Evolutionary conservation across 306 rosid genomes (phyloP), one percentile per base, ranked within the genome.

Genomic region (Geum urbanum): DNA sequence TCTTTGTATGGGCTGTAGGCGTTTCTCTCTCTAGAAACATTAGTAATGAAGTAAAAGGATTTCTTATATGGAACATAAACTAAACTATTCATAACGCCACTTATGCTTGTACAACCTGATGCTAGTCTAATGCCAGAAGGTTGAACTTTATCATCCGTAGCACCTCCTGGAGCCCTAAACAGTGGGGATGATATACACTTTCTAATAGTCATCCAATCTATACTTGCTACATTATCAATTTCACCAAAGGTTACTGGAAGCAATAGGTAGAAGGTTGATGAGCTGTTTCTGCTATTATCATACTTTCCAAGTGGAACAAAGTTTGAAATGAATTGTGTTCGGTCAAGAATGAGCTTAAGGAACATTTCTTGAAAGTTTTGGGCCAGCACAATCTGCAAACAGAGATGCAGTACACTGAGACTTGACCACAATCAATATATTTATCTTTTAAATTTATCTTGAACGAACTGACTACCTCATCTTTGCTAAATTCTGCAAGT

Each of bases 361-460:
- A 81, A 90, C 96, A 90, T 90, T 82, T 90, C 95, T 81, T 94
- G 98, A 82, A 94, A 90, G n/a, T 75, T 74, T 73, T 88, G 84
- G 24, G 98, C 96, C 82, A 82, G 80, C 78, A 59, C 71, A 66
- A 90, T 88, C 98, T 94, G 90, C 73, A 80, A 66, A 81, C 5
- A 71, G n/a, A 27, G 49, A 47, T 46, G 10, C 47, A 32, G 37
- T 18, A 47, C 3, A 1, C 14, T 43, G 65, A 69, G 35, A 74
- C 20, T 16, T 57, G 55, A 56, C 66, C 61, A 14, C 51, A 27
- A 55, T 50, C 50, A 67, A 44, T 22, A 45, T 22, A 47, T 47
- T 47, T 47, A 43, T 43, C 46, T 43, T 43, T 43, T 7, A 43
- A 39, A 18, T 40, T 20, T 37, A 37, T 49, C 44, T 27, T 6